phyloP scores from a whole-genome alignment of 1,139 yeast genomes.

The Casaregolazyma suthepensis region DNA sequence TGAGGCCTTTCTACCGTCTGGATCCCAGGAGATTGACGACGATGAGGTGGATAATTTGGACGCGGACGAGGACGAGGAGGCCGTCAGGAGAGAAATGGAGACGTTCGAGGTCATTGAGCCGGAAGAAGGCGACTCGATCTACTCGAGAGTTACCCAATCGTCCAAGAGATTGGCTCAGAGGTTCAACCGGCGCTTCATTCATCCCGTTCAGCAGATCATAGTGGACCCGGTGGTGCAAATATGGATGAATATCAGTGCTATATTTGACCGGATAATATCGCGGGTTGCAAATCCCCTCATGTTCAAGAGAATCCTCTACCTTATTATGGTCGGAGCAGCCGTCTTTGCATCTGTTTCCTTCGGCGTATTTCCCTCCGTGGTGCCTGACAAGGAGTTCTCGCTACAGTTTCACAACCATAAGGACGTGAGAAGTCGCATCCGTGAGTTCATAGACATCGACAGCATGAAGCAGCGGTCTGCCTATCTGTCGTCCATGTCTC shows the following conservation, averaged over 20 bases:
- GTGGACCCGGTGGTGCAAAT: conserved; percentile 67
- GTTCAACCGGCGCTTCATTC: conserved; percentile 42
- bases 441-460: conserved; percentile 48
- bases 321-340: conserved; percentile 52
- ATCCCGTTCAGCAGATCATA: conserved; percentile 47
- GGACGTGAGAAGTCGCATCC: conserved; percentile 44
- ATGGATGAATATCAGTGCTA: conserved; percentile 40
- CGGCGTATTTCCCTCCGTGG: conserved; percentile 44
- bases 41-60: conserved; percentile 10
- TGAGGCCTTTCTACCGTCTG: background rate
- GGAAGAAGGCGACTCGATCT: conserved; percentile 16
- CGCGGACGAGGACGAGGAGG: conserved; percentile 12
- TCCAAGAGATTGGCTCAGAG: conserved; percentile 29
- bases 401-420: conserved; percentile 62
- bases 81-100: conserved; percentile 30
- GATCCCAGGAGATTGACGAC: conserved; percentile 1
- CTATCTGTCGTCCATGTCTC: conserved; percentile 79
- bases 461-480: conserved; percentile 64
- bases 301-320: conserved; percentile 68
- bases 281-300: conserved; percentile 81
- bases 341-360: conserved; percentile 54
- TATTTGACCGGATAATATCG: conserved; percentile 52
- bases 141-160: conserved; percentile 23
- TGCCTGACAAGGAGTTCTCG: conserved; percentile 35
- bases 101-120: conserved; percentile 41